A percentile compares a stretch with the other conserved stretches of the same genome.
phyloP scores from a whole-genome alignment of 306 rosid genomes.

The Malus orientalis region DNA sequence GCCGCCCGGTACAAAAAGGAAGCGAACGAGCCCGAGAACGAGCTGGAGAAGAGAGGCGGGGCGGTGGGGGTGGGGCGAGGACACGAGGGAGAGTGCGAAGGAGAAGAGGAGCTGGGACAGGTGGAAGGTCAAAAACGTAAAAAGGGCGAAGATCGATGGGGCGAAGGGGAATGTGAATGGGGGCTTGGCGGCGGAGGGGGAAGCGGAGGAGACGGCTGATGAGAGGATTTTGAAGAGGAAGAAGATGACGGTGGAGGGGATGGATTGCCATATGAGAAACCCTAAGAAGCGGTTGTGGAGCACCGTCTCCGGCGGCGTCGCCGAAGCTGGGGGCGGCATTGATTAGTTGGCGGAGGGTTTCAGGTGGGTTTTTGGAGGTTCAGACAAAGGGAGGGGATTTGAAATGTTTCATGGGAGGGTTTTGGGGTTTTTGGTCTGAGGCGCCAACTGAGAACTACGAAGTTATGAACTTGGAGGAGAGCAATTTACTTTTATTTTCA shows the following conservation, averaged over 20 bases:
- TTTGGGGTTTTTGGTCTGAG: neutral
- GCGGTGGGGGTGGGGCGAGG: constrained; percentile 46
- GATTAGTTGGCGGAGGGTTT: neutral
- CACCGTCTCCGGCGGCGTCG: constrained; percentile 28
- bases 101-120: constrained; percentile 67
- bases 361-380: neutral
- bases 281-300: constrained; percentile 60
- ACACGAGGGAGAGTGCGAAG: constrained; percentile 44
- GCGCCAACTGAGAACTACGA: neutral
- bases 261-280: constrained; percentile 82
- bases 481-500: too few species aligned
- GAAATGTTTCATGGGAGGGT: neutral
- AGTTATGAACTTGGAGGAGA: neutral
- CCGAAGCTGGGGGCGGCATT: constrained; percentile 1
- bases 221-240: constrained; percentile 39
- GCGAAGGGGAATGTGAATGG: constrained; percentile 1
- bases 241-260: constrained; percentile 60
- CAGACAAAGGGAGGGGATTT: neutral
- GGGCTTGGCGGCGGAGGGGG: neutral
- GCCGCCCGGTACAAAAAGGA: constrained; percentile 34
- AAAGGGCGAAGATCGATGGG: constrained; percentile 22
- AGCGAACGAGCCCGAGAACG: constrained; percentile 27
- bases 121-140: constrained; percentile 51
- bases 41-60: constrained; percentile 39
- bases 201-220: constrained; percentile 7